Evolutionary conservation across 257 asterid species (phyloP).

Genomic region (Misopates orontium): DNA sequence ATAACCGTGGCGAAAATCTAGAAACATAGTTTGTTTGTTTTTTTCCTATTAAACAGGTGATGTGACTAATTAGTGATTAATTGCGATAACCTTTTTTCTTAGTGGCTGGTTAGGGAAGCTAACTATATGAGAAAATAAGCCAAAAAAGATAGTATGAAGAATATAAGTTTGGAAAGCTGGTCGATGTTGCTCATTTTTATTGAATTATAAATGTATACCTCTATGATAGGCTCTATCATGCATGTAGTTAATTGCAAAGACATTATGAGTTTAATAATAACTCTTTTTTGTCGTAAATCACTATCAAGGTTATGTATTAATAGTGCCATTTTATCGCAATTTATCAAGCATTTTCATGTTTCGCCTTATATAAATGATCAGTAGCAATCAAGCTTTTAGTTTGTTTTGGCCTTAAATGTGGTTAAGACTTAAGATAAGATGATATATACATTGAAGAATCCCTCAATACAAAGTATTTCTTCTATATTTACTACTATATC

Average conservation of each 20-base stretch:
- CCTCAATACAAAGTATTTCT: too few relatives aligned
- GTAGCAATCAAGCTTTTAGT: too few relatives aligned
- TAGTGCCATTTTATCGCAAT: background rate
- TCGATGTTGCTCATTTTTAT: background rate
- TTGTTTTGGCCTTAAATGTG: too few relatives aligned
- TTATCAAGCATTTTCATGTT: background rate
- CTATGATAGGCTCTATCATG: too few relatives aligned
- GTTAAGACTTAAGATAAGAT: too few relatives aligned
- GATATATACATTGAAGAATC: too few relatives aligned
- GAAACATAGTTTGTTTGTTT: too few relatives aligned
- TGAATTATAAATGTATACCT: background rate
- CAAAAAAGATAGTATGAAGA: background rate
- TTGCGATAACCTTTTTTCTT: background rate
- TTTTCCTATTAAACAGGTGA: background rate
- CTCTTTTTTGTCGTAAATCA: too few relatives aligned
- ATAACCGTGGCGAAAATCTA: too few relatives aligned
- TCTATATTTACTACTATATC: too few relatives aligned
- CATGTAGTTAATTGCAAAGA: background rate
- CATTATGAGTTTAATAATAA: background rate
- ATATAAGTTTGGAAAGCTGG: background rate
- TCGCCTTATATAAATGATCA: background rate
- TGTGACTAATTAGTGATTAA: background rate
- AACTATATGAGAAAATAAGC: background rate
- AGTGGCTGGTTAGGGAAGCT: conserved; percentile 30
- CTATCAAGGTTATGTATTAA: too few relatives aligned